Evolutionary conservation across 2,329 filamentous ascomycete genomes (phyloP).

Genomic region (Fonsecaea nubica): DNA sequence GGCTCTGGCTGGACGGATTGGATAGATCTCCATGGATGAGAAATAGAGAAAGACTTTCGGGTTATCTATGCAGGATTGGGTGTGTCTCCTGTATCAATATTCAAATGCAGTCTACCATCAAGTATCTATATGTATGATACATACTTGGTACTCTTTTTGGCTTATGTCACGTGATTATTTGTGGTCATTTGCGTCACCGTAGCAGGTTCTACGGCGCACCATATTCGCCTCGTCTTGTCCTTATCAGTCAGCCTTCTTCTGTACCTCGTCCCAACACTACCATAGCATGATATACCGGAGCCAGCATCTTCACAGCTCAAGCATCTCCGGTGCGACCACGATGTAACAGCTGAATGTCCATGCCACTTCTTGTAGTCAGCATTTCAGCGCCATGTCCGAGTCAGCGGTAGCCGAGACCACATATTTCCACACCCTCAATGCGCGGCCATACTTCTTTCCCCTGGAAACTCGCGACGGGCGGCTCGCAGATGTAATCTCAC

Average conservation of each 20-base stretch:
- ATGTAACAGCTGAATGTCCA: neutral
- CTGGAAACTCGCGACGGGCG: constrained; percentile 15
- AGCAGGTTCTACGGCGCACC: neutral
- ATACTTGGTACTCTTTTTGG: no score
- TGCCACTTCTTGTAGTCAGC: neutral
- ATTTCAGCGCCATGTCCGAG: constrained; percentile 15
- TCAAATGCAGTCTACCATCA: neutral
- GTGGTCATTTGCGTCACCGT: neutral
- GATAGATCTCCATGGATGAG: neutral
- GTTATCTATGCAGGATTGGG: neutral
- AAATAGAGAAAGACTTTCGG: neutral
- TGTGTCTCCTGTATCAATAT: neutral
- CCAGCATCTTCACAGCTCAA: neutral
- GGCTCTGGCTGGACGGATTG: neutral
- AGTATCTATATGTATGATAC: no score
- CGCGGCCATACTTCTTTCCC: constrained; percentile 24
- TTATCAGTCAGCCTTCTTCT: neutral
- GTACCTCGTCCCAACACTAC: neutral
- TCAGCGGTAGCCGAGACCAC: constrained; percentile 19
- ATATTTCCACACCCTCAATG: constrained; percentile 28
- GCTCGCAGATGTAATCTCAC: constrained; percentile 6
- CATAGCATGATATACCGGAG: neutral
- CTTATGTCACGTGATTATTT: neutral
- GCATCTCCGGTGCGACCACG: neutral
- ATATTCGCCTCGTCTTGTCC: neutral